Evolutionary conservation across 2,329 filamentous ascomycete genomes (phyloP), one percentile per base, ranked within the genome.

Genomic region (Penicillium sp.): DNA sequence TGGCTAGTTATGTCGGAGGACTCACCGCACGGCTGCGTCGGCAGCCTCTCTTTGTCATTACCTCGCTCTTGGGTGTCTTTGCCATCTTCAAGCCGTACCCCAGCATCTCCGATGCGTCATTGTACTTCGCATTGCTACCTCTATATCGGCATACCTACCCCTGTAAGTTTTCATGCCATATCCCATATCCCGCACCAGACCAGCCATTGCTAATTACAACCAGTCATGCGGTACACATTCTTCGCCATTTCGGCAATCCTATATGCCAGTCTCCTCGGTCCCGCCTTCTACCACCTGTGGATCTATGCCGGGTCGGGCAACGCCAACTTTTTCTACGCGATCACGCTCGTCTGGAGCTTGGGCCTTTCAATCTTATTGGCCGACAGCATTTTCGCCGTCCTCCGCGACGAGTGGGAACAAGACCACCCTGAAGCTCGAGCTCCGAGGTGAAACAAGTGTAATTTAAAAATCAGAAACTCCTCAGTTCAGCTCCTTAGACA

Each of bases 321-420:
- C 62, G 93, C 93, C 49, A 98, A 98, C 67, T 98, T 98, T 73
- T 98, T 98, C 73, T 98, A 98, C 65, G 93, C 93, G 55, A 97
- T 98, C 60, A 98, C 93, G 0, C 74, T 98, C n/a, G 93, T 98
- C 0, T 98, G 93, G 93, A 95, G 89, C 64, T 69, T 98, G 20
- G 93, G 89, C 0, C 77, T 95, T 57, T 90, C 89, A 29, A 77
- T 98, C 52, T 73, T 98, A 24, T 80, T 97, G 6, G 89, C 87
- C 9, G 93, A 98, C 65, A 77, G 89, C 43, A 76, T 95, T 2
- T 97, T 94, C 70, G 89, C 93, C 0, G 82, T 90, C 5, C 73
- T 98, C 51, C 76, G 93, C 49, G 93, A 98, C 60, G 93, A 98
- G 68, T 89, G 89, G 84, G 93, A 98, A 68, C 80, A 88, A 4